A percentile compares a stretch with the other conserved stretches of the same genome.
These are phyloP conservation scores for Sporothrix mexicana DNA, from an alignment of 2,329 filamentous ascomycete genomes.

Conservation along the genomic window DNA sequence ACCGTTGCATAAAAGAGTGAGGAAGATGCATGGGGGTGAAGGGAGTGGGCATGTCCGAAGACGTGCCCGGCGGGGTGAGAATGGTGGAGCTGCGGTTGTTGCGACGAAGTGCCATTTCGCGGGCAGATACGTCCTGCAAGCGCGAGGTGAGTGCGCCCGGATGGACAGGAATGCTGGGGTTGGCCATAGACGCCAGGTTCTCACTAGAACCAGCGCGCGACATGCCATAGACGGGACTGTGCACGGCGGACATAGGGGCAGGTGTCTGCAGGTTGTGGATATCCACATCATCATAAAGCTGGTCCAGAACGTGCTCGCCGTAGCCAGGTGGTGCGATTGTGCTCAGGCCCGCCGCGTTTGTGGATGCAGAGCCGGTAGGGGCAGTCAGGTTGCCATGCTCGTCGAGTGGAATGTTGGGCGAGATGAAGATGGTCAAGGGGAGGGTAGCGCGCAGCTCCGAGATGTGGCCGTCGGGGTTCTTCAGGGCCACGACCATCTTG, in stretches of 20 bases:
- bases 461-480: slow-evolving; percentile 92
- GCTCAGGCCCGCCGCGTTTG: slow-evolving; percentile 49
- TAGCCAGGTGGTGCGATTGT: slow-evolving; percentile 88
- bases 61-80: slow-evolving; percentile 40
- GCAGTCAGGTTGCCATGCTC: slow-evolving; percentile 81
- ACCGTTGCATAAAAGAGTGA: slow-evolving; percentile 41
- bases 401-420: slow-evolving; percentile 86
- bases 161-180: slow-evolving; percentile 50
- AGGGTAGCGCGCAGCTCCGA: slow-evolving; percentile 93
- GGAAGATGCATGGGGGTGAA: slow-evolving; percentile 47
- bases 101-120: slow-evolving; percentile 49
- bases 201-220: slow-evolving; percentile 80
- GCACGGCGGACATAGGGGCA: slow-evolving; percentile 71
- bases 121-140: slow-evolving; percentile 69
- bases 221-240: slow-evolving; percentile 76
- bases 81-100: slow-evolving; percentile 50
- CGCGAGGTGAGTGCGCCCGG: slow-evolving; percentile 66
- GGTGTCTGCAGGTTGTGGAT: slow-evolving; percentile 81
- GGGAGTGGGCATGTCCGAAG: slow-evolving; percentile 52
- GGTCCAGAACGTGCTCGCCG: slow-evolving; percentile 86
- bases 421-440: slow-evolving; percentile 92
- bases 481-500: slow-evolving; percentile 86
- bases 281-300: slow-evolving; percentile 87
- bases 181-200: slow-evolving; percentile 69
- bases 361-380: slow-evolving; percentile 57